Evolutionary conservation across 805 yeast species (phyloP), one percentile per base, ranked within the genome.

Genomic region (Sugiyamaella marilandica): DNA sequence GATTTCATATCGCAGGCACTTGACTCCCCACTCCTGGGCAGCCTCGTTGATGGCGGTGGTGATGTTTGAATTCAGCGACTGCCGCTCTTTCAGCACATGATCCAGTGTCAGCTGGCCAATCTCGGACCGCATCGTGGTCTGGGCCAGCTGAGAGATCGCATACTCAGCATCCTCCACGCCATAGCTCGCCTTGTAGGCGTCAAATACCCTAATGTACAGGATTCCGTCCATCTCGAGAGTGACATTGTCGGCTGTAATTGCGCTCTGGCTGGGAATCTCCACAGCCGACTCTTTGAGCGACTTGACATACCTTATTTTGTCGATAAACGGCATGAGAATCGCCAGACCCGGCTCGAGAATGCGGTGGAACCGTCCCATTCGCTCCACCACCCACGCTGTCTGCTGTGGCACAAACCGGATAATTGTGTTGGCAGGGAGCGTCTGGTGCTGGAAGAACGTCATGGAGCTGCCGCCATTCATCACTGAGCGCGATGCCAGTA

Each of bases 131-230:
- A 87, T 87, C 11, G 95, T 86, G 10, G 96, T 88, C 67, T 87
- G 95, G 0, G 95, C 95, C 59, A 88, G 76, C 69, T 88, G 95
- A 39, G 85, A 75, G 51, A 88, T 82, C 36, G 95, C 95, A 66
- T 85, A 88, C 64, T 84, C 87, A 47, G 90, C 88, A 63, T 87
- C 91, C 64, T 88, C 95, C 16, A 87, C 95, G 11, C 95, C 95
- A 62, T 87, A 87, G 43, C 87, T 80, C 2, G 95, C 95, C 71
- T 84, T 86, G 67, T 84, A 87, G 4, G 95, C 87, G 64, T 88
- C 95, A 45, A 78, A 76, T 2, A 87, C 91, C 59, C 81, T 81
- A 61, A 87, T 80, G 63, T 86, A 88, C 55, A 88, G 74, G 13
- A 87, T 85, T 55, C 96, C 95, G 62, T 87, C 95, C 76, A 87